phyloP scores from a whole-genome alignment of 2,329 filamentous ascomycete genomes.

The Exophiala aquamarina region DNA sequence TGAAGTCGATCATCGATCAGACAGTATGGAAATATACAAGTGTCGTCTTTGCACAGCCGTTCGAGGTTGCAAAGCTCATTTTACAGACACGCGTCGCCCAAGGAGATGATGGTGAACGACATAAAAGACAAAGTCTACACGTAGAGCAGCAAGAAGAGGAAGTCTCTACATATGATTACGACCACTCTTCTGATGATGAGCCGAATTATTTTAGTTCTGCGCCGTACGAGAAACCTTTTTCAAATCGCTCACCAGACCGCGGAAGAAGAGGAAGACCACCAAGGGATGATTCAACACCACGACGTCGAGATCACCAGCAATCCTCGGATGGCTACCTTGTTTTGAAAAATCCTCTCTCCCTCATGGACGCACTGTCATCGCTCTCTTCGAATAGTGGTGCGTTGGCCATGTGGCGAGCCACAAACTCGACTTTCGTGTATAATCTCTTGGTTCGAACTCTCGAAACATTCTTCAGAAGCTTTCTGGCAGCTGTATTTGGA shows the following conservation, averaged over 20 bases:
- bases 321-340: slow-evolving; percentile 60
- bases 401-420: slow-evolving; percentile 91
- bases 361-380: slow-evolving; percentile 82
- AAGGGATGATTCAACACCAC: slow-evolving; percentile 30
- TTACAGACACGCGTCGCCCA: slow-evolving; percentile 68
- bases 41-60: slow-evolving; percentile 87
- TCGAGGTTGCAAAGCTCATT: slow-evolving; percentile 94
- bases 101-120: slow-evolving; percentile 30
- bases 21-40: slow-evolving; percentile 89
- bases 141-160: slow-evolving; percentile 19
- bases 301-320: slow-evolving; percentile 5
- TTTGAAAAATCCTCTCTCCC: slow-evolving; percentile 73
- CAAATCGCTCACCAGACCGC: slow-evolving; percentile 41
- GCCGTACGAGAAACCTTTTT: slow-evolving; percentile 26
- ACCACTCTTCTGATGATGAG: slow-evolving; percentile 30
- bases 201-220: slow-evolving; percentile 56
- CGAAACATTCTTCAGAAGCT: slow-evolving; percentile 87
- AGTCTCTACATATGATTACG: slow-evolving; percentile 36
- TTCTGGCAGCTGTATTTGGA: slow-evolving; percentile 87
- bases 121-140: slow-evolving; percentile 5
- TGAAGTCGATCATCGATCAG: slow-evolving; percentile 77
- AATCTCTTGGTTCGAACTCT: slow-evolving; percentile 80
- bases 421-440: slow-evolving; percentile 91
- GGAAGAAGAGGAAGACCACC: slow-evolving; percentile 35
- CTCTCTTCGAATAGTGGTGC: slow-evolving; percentile 87